Conservation (phyloP, 148 eudicot species). For the Beta vulgaris region DNA sequence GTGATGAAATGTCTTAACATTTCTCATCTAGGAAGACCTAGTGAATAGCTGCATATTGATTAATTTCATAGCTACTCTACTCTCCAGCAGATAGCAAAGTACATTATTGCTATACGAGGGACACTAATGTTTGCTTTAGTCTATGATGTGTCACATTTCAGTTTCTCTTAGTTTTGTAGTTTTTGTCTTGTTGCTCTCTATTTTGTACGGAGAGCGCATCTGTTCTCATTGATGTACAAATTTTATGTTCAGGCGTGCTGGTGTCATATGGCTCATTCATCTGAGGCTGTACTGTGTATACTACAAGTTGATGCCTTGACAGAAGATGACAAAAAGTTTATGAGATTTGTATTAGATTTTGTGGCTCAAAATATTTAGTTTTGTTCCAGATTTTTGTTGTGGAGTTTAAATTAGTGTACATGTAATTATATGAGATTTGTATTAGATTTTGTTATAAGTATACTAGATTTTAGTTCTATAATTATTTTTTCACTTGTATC, state of each 20-base stretch:
- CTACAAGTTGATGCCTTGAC: conserved; percentile 75
- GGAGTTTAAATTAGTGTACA: too few relatives aligned
- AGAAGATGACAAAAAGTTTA: too few relatives aligned
- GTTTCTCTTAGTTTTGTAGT: not conserved
- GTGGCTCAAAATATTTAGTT: too few relatives aligned
- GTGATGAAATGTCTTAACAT: not conserved
- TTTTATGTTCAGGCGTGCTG: conserved; percentile 72
- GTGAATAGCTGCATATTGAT: not conserved
- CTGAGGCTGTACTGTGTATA: conserved; percentile 75
- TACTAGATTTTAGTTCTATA: too few relatives aligned
- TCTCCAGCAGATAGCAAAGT: not conserved
- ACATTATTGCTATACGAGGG: not conserved
- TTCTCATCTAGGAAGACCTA: not conserved
- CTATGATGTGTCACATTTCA: not conserved
- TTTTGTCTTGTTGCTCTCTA: conserved; percentile 3
- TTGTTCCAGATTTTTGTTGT: too few relatives aligned
- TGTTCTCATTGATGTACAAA: conserved; percentile 15
- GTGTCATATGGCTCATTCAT: conserved; percentile 67
- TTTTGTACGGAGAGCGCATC: not conserved
- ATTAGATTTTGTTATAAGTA: too few relatives aligned
- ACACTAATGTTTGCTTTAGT: not conserved
- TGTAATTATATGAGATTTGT: too few relatives aligned
- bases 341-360: too few relatives aligned
- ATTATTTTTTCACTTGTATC: too few relatives aligned
- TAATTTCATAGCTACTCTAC: not conserved